Evolutionary conservation across 257 asterid genomes (phyloP).

Genomic region (Solanum pinnatisectum): DNA sequence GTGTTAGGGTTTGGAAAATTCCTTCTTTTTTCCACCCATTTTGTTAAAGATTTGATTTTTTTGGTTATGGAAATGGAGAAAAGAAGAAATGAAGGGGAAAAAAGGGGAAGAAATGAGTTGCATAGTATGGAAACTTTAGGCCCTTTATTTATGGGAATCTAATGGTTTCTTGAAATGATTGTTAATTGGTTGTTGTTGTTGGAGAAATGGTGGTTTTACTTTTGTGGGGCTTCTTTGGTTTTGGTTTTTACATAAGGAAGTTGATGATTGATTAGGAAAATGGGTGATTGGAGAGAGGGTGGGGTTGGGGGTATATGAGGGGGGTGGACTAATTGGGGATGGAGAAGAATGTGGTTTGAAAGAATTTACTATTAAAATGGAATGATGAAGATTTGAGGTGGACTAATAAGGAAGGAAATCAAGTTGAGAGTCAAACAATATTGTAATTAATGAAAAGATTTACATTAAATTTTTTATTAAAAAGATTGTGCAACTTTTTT

Average conservation of each 20-base stretch:
- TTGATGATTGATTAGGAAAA: conserved; percentile 22
- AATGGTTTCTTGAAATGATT: conserved; percentile 29
- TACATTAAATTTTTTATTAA: neutral
- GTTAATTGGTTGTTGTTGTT: conserved; percentile 16
- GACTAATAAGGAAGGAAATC: conserved; percentile 11
- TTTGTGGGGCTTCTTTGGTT: conserved; percentile 15
- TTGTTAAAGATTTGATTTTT: neutral
- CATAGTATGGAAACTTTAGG: conserved; percentile 1
- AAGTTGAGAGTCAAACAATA: conserved; percentile 29
- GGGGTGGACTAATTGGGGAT: conserved; percentile 10
- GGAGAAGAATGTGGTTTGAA: conserved; percentile 27
- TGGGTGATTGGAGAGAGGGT: conserved; percentile 30
- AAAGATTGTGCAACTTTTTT: no score
- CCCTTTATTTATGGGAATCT: conserved; percentile 32
- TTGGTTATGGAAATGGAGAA: conserved; percentile 9
- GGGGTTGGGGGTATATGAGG: neutral
- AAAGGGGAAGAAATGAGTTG: neutral
- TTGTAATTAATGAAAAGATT: conserved; percentile 1
- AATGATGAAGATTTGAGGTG: conserved; percentile 26
- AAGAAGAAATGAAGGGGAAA: conserved; percentile 1
- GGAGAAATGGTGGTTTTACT: conserved; percentile 1
- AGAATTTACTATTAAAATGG: neutral
- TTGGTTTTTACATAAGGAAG: conserved; percentile 8
- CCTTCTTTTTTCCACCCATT: conserved; percentile 9
- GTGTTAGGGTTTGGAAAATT: conserved; percentile 18